A percentile compares a stretch with the other conserved stretches of the same genome.
Evolutionary conservation across 306 rosid species (phyloP).

Genomic region (Cucurbita maxima): DNA sequence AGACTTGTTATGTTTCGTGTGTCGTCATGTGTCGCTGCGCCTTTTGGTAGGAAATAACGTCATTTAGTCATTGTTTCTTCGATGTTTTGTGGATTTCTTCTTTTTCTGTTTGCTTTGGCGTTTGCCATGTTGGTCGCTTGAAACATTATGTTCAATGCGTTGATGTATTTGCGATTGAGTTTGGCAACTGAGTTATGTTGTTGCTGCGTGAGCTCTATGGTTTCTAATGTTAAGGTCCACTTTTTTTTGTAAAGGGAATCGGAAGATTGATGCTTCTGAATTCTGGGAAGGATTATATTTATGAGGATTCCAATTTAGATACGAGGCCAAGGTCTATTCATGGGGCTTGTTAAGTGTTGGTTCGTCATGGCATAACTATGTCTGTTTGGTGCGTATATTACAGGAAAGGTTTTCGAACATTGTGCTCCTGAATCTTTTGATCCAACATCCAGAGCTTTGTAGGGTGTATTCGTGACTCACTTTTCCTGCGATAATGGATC

Average conservation of each 20-base stretch:
- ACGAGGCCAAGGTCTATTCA: conserved; percentile 33
- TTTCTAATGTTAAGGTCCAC: conserved; percentile 3
- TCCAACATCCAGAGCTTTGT: conserved; percentile 21
- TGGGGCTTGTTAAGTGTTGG: conserved; percentile 55
- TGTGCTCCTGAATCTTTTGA: conserved; percentile 36
- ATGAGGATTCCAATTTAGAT: conserved; percentile 29
- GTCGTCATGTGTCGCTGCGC: not conserved
- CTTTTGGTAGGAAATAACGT: not conserved
- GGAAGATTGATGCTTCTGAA: conserved; percentile 24
- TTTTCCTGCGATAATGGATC: conserved; percentile 76
- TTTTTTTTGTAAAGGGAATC: conserved; percentile 5
- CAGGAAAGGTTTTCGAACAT: conserved; percentile 61
- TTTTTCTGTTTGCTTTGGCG: not conserved
- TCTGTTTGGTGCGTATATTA: conserved; percentile 68
- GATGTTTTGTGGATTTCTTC: not conserved
- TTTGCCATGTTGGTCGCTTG: not conserved
- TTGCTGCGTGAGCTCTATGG: not conserved
- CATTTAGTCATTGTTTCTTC: not conserved
- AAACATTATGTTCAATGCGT: not conserved
- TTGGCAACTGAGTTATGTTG: not conserved
- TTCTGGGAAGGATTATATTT: conserved; percentile 28
- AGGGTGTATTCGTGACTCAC: conserved; percentile 18
- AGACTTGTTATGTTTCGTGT: not conserved
- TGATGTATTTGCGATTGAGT: not conserved
- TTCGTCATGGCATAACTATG: conserved; percentile 60